phyloP scores from a whole-genome alignment of 2,329 filamentous ascomycete species.

The Alternaria sp. region DNA sequence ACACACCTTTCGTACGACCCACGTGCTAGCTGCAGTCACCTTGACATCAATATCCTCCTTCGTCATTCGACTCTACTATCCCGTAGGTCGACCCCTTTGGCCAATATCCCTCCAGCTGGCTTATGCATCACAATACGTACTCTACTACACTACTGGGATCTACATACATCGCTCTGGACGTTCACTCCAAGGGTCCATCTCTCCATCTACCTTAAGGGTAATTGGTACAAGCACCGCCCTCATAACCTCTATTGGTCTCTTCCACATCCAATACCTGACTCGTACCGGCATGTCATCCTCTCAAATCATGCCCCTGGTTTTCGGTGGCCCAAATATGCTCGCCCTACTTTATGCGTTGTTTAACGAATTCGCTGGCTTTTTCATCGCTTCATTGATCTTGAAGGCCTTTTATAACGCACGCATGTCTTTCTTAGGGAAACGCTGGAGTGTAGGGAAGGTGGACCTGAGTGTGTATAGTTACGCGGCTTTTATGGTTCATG shows the following conservation, averaged over 20 bases:
- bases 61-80: conserved; percentile 18
- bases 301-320: background rate
- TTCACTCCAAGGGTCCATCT: background rate
- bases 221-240: background rate
- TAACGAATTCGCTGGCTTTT: background rate
- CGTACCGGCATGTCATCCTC: background rate
- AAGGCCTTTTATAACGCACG: background rate
- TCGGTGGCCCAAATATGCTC: background rate
- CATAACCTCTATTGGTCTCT: background rate
- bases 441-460: background rate
- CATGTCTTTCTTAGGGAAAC: background rate
- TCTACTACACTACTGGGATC: conserved; percentile 18
- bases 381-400: background rate
- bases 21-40: background rate
- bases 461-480: background rate
- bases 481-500: background rate
- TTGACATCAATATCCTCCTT: conserved; percentile 9
- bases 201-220: background rate
- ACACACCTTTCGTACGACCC: background rate
- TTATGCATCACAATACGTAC: conserved; percentile 26
- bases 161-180: background rate
- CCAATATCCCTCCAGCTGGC: conserved; percentile 19
- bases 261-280: background rate
- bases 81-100: conserved; percentile 14
- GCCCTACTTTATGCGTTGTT: background rate